Percentiles rank a stretch among this genome's conserved stretches.
phyloP scores from a whole-genome alignment of 371 early-diverging fungal genomes.

The Catenaria anguillulae region DNA sequence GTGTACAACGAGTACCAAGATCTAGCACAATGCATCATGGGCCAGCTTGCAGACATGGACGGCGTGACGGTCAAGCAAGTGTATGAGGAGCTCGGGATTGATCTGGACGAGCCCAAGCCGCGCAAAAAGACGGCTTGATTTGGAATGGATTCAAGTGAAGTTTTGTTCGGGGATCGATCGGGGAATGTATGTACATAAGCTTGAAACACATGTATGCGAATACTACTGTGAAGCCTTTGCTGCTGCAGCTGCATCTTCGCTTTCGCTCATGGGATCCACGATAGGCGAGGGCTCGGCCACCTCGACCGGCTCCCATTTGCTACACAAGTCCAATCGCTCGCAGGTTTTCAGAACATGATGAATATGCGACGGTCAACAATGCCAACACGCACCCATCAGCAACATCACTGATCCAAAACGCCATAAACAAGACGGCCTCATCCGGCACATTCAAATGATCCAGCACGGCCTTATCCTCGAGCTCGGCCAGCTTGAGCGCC shows the following conservation, averaged over 20 bases:
- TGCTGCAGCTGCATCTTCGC: not conserved
- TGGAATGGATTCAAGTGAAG: too few species aligned
- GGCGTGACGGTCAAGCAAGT: not conserved
- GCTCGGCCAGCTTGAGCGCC: constrained; percentile 5
- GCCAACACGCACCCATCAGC: not conserved
- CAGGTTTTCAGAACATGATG: too few species aligned
- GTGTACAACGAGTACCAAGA: constrained; percentile 1
- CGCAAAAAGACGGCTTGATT: too few species aligned
- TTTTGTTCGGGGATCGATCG: too few species aligned
- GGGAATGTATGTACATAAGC: too few species aligned
- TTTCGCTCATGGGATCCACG: not conserved
- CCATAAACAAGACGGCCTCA: constrained; percentile 5
- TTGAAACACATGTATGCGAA: too few species aligned
- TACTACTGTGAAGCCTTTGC: too few species aligned
- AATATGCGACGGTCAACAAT: not conserved
- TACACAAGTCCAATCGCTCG: too few species aligned
- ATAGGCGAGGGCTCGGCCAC: not conserved
- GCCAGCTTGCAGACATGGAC: not conserved
- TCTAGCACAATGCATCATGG: not conserved
- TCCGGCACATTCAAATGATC: constrained; percentile 7
- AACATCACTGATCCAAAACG: constrained; percentile 2
- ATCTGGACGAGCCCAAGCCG: too few species aligned
- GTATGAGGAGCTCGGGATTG: constrained; percentile 2
- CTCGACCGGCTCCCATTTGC: not conserved
- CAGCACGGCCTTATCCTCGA: constrained; percentile 9